phyloP scores from a whole-genome alignment of 164 flowering plant species.

The Chimonanthus praecox region DNA sequence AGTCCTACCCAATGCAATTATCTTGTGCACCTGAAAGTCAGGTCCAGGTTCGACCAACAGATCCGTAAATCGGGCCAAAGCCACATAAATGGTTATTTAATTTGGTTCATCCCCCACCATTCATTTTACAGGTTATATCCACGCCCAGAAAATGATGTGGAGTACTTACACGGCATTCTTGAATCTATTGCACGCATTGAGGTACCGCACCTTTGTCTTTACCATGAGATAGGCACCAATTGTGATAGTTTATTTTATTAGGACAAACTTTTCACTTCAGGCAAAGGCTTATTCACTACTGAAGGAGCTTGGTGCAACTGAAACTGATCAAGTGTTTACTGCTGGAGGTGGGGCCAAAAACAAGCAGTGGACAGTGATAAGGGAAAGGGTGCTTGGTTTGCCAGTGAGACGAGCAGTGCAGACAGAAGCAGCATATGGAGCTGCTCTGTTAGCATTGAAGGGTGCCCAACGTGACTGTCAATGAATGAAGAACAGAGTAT shows the following conservation, averaged over 20 bases:
- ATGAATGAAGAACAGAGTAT: background rate
- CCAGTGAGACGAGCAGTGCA: conserved; percentile 70
- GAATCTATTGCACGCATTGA: conserved; percentile 96
- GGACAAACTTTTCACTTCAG: conserved; percentile 22
- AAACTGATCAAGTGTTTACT: conserved; percentile 74
- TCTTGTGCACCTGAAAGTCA: background rate
- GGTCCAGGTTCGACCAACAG: background rate
- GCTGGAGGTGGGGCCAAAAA: conserved; percentile 95
- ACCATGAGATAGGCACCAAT: background rate
- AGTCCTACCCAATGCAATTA: no score
- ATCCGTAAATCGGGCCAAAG: background rate
- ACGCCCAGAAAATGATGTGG: conserved; percentile 74
- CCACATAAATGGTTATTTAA: background rate
- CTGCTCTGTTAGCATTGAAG: conserved; percentile 80
- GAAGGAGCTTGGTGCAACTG: conserved; percentile 77
- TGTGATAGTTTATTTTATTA: background rate
- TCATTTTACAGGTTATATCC: conserved; percentile 60
- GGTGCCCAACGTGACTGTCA: conserved; percentile 27
- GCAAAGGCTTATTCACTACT: conserved; percentile 70
- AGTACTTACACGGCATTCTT: conserved; percentile 84
- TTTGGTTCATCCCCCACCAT: background rate
- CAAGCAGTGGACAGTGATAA: conserved; percentile 68
- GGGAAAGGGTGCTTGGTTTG: conserved; percentile 75
- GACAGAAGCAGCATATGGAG: conserved; percentile 96
- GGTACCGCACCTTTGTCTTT: conserved; percentile 34